Conservation (phyloP, 2,329 filamentous ascomycete genomes). For the Amylocarpus encephaloides region DNA sequence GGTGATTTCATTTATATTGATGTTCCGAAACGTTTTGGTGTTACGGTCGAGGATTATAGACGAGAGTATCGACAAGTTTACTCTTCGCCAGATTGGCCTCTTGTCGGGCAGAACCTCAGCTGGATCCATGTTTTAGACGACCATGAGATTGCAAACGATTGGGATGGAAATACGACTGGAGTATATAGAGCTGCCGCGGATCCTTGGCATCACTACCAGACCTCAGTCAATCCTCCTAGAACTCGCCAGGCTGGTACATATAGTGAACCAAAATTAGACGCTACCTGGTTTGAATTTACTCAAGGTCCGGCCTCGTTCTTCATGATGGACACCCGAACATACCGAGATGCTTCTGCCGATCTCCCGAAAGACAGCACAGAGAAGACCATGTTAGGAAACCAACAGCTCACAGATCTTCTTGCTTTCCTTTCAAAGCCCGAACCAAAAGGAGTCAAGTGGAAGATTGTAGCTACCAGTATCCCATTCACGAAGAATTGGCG, state of each 20-base stretch:
- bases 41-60: conserved; percentile 67
- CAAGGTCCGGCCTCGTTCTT: conserved; percentile 93
- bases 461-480: conserved; percentile 82
- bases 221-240: conserved; percentile 71
- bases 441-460: conserved; percentile 79
- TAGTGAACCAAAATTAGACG: conserved; percentile 40
- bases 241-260: conserved; percentile 44
- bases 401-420: conserved; percentile 75
- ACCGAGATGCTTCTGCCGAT: conserved; percentile 63
- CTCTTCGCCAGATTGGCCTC: conserved; percentile 83
- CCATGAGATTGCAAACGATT: conserved; percentile 94
- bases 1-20: conserved; percentile 90
- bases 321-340: conserved; percentile 84
- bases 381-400: conserved; percentile 81
- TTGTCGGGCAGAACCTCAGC: conserved; percentile 70
- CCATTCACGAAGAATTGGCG: conserved; percentile 98
- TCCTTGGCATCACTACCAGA: conserved; percentile 83
- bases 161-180: conserved; percentile 74
- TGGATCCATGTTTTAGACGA: conserved; percentile 98
- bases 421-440: conserved; percentile 68
- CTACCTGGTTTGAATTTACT: conserved; percentile 83
- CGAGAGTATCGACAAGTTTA: conserved; percentile 95
- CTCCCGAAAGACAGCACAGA: conserved; percentile 52
- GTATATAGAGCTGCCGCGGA: conserved; percentile 48
- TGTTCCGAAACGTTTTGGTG: conserved; percentile 74